phyloP scores from a whole-genome alignment of 257 asterid genomes.

The Haberlea rhodopensis region DNA sequence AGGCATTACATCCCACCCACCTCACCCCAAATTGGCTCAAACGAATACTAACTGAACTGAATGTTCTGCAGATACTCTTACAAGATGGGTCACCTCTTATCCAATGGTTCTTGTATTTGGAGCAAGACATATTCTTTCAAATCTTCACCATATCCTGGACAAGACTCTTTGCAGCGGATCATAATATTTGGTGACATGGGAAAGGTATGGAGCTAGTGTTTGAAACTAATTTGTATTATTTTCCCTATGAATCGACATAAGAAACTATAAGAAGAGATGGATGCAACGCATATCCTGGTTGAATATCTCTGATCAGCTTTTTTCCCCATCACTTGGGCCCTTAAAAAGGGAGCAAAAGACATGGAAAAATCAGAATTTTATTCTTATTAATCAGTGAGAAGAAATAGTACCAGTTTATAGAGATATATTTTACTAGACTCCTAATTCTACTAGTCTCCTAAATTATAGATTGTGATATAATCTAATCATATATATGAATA shows the following conservation, averaged over 20 bases:
- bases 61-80: conserved; percentile 46
- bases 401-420: no score
- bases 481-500: no score
- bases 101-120: conserved; percentile 47
- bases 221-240: background rate
- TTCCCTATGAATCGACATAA: background rate
- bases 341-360: no score
- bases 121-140: conserved; percentile 48
- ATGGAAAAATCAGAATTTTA: no score
- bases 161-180: conserved; percentile 55
- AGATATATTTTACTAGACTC: no score
- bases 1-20: background rate
- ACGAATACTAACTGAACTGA: background rate
- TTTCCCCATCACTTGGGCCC: no score
- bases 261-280: background rate
- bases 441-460: no score
- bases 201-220: conserved; percentile 32
- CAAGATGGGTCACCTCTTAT: conserved; percentile 47
- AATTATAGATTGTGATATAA: no score
- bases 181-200: conserved; percentile 73
- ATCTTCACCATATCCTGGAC: conserved; percentile 64
- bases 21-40: background rate
- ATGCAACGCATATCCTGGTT: no score
- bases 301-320: no score
- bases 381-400: no score